Conservation (phyloP, 2,329 filamentous ascomycete genomes). For the Rhynchosporium secalis region DNA sequence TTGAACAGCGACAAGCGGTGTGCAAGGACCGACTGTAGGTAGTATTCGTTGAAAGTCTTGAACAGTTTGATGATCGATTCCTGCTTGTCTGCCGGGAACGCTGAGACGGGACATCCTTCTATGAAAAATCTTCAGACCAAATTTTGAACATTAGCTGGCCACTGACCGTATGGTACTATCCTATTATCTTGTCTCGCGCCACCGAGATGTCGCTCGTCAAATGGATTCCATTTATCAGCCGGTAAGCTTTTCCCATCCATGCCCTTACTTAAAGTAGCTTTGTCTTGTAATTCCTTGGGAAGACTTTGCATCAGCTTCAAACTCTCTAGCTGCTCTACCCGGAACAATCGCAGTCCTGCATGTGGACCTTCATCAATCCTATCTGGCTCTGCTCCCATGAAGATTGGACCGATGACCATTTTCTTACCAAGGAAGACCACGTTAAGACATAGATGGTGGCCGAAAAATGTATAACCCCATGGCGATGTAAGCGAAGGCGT, state of each 20-base stretch:
- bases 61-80: slow-evolving; percentile 58
- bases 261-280: slow-evolving; percentile 38
- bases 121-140: slow-evolving; percentile 9
- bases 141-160: not conserved
- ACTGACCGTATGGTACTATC: slow-evolving; percentile 60
- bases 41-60: slow-evolving; percentile 66
- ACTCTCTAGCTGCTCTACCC: slow-evolving; percentile 33
- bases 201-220: slow-evolving; percentile 76
- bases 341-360: slow-evolving; percentile 32
- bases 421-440: slow-evolving; percentile 66
- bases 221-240: slow-evolving; percentile 71
- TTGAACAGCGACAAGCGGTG: slow-evolving; percentile 56
- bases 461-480: slow-evolving; percentile 52
- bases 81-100: slow-evolving; percentile 52
- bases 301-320: slow-evolving; percentile 38
- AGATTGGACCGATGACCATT: slow-evolving; percentile 71
- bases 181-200: slow-evolving; percentile 80
- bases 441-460: slow-evolving; percentile 75
- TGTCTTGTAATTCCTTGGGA: slow-evolving; percentile 34
- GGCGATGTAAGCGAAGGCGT: slow-evolving; percentile 30
- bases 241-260: slow-evolving; percentile 40
- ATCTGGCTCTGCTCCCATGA: slow-evolving; percentile 80
- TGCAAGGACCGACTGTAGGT: slow-evolving; percentile 56
- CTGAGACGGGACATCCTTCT: slow-evolving; percentile 59
- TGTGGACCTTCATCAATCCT: slow-evolving; percentile 38